Conservation (phyloP, 805 yeast species). For the Sungouiozyma ichnusensis region DNA sequence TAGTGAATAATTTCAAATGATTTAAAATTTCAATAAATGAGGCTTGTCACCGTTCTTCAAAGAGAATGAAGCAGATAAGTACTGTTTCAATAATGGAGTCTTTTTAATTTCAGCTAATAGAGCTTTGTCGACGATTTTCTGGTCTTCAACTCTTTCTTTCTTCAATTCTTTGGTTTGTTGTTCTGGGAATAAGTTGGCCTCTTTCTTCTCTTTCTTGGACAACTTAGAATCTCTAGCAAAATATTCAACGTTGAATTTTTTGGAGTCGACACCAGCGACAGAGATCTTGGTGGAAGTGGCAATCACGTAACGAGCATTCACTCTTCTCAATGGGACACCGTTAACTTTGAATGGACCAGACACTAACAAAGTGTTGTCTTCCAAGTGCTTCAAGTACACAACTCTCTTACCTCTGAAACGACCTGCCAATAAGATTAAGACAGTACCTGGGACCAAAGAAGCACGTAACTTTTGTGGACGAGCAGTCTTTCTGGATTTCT, state of each 20-base stretch:
- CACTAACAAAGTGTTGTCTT: slow-evolving; percentile 93
- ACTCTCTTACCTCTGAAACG: slow-evolving; percentile 99
- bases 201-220: slow-evolving; percentile 70
- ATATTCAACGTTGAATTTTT: slow-evolving; percentile 87
- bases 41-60: slow-evolving; percentile 97
- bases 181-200: slow-evolving; percentile 79
- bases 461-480: slow-evolving; percentile 92
- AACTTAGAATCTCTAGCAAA: slow-evolving; percentile 82
- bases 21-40: slow-evolving; percentile 91
- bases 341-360: slow-evolving; percentile 98
- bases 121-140: slow-evolving; percentile 86
- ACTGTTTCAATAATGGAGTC: slow-evolving; percentile 92
- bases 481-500: slow-evolving; percentile 76
- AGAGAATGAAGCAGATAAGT: slow-evolving; percentile 88
- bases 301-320: slow-evolving; percentile 94
- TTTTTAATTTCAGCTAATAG: slow-evolving; percentile 87
- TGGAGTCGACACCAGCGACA: slow-evolving; percentile 66
- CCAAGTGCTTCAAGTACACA: slow-evolving; percentile 88
- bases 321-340: slow-evolving; percentile 99
- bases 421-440: slow-evolving; percentile 92
- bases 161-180: slow-evolving; percentile 74
- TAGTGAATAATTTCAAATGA: slow-evolving; percentile 3
- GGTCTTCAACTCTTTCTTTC: slow-evolving; percentile 91
- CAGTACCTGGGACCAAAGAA: slow-evolving; percentile 94
- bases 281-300: slow-evolving; percentile 90